Base-by-base conservation (phyloP, 75 land plant genomes). In the Pseudotsuga menziesii region DNA sequence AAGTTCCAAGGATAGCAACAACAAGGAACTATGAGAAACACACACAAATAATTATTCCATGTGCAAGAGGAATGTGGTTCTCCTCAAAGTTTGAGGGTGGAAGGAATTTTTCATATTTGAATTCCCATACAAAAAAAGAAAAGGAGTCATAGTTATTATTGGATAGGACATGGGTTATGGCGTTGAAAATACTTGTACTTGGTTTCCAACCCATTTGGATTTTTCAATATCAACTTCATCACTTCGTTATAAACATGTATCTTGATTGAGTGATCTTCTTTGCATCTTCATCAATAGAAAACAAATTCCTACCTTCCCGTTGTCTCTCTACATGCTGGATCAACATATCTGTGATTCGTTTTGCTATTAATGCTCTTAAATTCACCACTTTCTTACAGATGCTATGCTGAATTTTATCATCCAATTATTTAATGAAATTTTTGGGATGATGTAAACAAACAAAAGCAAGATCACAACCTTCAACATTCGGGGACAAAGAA, bases 141-240 rank as follows among this genome's bases (percentile, higher is more conserved):
- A 29, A 29, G 32, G 32, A 29, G 32, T 29, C 32, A 29, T 0
- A 29, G 32, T 29, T 29, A 0, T 29, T 29, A 29, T 29, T 29
- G 32, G 32, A 29, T 29, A 29, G 32, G 1, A 29, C 32, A 29
- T 29, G 32, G 32, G 32, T 29, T 29, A 0, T 29, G 1, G 32
- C 32, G 1, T 29, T 29, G 32, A 20, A 64, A 78, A 27, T 73
- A 67, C 55, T 77, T 88, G 80, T 84, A 88, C 73, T 85, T 86
- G 29, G 62, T 56, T 72, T 59, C 75, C 69, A 94, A 78, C 59
- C 89, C 87, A 77, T 87, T 89, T 0, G 95, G 95, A 12, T 80
- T 87, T n/a, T 44, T 78, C 52, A 94, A 72, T 16, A 94, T 79
- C 58, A 78, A 75, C 41, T 82, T 72, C 20, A 32, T 79, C 61